phyloP scores from a whole-genome alignment of 805 yeast species.

The Starmerella potacharoeniae region DNA sequence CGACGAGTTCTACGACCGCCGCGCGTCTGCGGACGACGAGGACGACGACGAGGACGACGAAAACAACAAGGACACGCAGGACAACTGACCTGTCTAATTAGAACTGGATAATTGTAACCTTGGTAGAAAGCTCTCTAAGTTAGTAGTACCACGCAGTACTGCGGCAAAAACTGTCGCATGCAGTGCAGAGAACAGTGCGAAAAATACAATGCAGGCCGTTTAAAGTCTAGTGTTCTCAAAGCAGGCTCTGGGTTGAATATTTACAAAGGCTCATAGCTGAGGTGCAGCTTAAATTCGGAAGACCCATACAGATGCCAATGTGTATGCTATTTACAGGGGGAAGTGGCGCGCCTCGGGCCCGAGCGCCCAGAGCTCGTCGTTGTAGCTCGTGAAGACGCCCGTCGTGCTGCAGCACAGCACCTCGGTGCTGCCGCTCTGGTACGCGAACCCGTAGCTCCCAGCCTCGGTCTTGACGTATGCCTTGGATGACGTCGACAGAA shows the following conservation, averaged over 20 bases:
- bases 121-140: no score
- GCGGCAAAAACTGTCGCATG: no score
- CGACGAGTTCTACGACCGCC: constrained; percentile 77
- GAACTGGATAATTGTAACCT: neutral
- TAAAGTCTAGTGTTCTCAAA: neutral
- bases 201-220: neutral
- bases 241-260: no score
- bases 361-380: constrained; percentile 4
- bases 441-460: neutral
- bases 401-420: neutral
- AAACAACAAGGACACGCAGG: constrained; percentile 5
- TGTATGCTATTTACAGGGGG: neutral
- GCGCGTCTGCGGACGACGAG: constrained; percentile 34
- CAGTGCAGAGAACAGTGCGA: no score
- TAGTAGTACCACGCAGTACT: no score
- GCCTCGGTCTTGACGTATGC: constrained; percentile 2
- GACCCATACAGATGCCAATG: neutral
- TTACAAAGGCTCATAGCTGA: no score
- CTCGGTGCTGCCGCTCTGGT: neutral
- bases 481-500: neutral
- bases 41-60: constrained; percentile 37
- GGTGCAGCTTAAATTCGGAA: no score
- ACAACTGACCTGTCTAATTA: neutral
- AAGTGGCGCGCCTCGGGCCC: constrained; percentile 8
- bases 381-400: neutral